Percentiles rank a stretch among this genome's conserved stretches.
Evolutionary conservation across 768 basidiomycete species (phyloP).

Genomic region (Kwoniella dejecticola): DNA sequence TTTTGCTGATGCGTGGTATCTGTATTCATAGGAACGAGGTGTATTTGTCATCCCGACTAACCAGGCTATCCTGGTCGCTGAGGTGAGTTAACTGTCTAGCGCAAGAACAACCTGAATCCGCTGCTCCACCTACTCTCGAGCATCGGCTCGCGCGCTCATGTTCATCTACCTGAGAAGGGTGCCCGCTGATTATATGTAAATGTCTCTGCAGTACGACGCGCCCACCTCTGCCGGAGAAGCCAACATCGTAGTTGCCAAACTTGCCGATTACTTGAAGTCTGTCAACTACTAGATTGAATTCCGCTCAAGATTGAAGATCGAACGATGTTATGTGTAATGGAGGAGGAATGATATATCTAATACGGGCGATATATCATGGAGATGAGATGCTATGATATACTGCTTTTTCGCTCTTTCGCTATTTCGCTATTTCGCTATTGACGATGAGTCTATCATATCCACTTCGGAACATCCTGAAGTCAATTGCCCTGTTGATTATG

Average conservation of each 20-base stretch:
- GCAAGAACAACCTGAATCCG: too few species aligned
- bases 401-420: too few species aligned
- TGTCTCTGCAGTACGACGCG: slow-evolving; percentile 62
- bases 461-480: too few species aligned
- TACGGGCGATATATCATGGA: not conserved
- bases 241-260: slow-evolving; percentile 65
- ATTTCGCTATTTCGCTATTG: too few species aligned
- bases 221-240: slow-evolving; percentile 71
- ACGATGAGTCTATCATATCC: too few species aligned
- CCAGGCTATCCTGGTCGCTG: slow-evolving; percentile 79
- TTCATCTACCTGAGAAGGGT: too few species aligned
- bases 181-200: too few species aligned
- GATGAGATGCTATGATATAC: not conserved
- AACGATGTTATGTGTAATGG: not conserved
- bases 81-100: slow-evolving; percentile 54
- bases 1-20: too few species aligned
- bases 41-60: slow-evolving; percentile 74
- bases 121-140: too few species aligned
- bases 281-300: slow-evolving; percentile 41
- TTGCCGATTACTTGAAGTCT: slow-evolving; percentile 75
- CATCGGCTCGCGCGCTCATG: too few species aligned
- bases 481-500: too few species aligned
- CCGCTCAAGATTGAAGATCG: not conserved
- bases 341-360: not conserved
- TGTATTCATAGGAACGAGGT: slow-evolving; percentile 66